Evolutionary conservation across 495 filamentous ascomycete genomes (phyloP), one percentile per base, ranked within the genome.

Genomic region (Elasticomyces elasticus): DNA sequence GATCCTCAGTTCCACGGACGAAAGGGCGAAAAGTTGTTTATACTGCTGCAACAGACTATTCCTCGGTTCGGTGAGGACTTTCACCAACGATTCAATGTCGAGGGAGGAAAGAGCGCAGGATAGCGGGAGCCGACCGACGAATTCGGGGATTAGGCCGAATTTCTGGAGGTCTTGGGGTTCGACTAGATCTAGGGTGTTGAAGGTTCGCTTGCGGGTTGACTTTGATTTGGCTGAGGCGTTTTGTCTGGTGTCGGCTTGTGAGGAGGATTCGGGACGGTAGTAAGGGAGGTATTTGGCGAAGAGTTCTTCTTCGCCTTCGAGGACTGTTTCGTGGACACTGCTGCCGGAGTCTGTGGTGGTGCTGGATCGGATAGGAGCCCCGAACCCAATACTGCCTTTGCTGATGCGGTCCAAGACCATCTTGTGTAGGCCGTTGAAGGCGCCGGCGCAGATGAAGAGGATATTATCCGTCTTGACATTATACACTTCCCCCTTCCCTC

Each of bases 391-490:
- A 5, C 85, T 86, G 6, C 89, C 89, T 56, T 86, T 86, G 15
- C 87, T 81, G 52, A 96, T 82, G 24, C 92, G 81, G 44, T 92
- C 83, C 54, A 91, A 78, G 43, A 97, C 81, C 24, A 85, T 76
- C 64, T 95, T 96, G 61, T 95, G 84, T 11, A 98, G 78, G 9
- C 92, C 92, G 24, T 91, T 86, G 63, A 98, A 98, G 10, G 92
- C 92, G 15, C 92, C 92, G 13, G 89, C 90, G 68, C 89, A 95
- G 43, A 98, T 85, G 67, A 98, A 98, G 17, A 98, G 77, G 52
- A 98, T 98, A 59, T 95, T 95, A 54, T 89, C 87, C 0, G 92
- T 98, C 58, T 89, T 85, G 40, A 98, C 80, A 49, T 86, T 94
- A 71, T 85, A 96, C 13, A 86, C 79, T 64, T 97, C 92, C 9